These are phyloP conservation scores for Magnolia officinalis DNA, from an alignment of 164 flowering plant genomes.

Conservation along the genomic window DNA sequence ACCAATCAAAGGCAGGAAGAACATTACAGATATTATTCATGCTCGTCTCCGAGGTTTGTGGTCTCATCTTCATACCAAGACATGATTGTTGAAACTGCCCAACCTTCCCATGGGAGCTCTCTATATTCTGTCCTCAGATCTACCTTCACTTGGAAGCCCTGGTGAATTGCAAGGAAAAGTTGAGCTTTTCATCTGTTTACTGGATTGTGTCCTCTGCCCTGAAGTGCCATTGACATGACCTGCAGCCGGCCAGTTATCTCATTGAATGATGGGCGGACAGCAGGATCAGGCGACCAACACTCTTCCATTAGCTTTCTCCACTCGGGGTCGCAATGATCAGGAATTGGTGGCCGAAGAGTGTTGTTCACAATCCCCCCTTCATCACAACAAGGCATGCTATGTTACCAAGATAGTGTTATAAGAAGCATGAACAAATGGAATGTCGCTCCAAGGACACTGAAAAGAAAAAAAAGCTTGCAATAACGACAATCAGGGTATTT, in stretches of 20 bases:
- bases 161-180: neutral
- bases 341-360: slow-evolving; percentile 68
- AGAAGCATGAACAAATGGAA: neutral
- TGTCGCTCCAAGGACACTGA: neutral
- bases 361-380: slow-evolving; percentile 82
- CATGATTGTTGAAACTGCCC: neutral
- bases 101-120: neutral
- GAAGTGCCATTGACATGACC: slow-evolving; percentile 45
- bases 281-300: slow-evolving; percentile 83
- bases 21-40: slow-evolving; percentile 4
- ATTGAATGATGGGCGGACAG: slow-evolving; percentile 64
- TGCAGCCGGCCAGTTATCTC: slow-evolving; percentile 64
- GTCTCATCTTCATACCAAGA: neutral
- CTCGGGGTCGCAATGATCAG: slow-evolving; percentile 64
- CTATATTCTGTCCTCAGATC: neutral
- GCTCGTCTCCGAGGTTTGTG: neutral
- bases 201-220: slow-evolving; percentile 26
- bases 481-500: neutral
- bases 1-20: slow-evolving; percentile 6
- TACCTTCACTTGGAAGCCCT: neutral
- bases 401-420: neutral
- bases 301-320: slow-evolving; percentile 80
- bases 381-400: slow-evolving; percentile 1
- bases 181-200: slow-evolving; percentile 15
- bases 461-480: neutral